Base-by-base conservation (phyloP, 78 protist genomes). In the Protostelium mycophagum region DNA sequence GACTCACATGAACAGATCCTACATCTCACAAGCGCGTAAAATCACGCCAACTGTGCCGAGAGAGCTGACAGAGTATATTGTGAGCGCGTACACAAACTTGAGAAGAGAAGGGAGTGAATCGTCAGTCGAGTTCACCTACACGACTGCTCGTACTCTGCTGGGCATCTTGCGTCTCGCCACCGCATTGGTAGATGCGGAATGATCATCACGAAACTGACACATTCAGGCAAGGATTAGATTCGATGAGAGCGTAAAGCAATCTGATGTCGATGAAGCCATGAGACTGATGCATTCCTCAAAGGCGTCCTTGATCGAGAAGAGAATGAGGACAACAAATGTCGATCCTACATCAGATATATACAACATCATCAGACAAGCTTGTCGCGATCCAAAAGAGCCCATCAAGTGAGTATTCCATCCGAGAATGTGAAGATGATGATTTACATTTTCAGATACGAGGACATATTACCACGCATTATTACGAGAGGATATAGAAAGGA, bases 71-170 rank as follows among this genome's bases (percentile, higher is more conserved):
- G 96, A 90, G 23, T 88, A 90, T 84, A 91, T 97, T 1, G 96
- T 89, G 0, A 63, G 83, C 10, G 63, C 84, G 31, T 97, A 97
- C 89, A 94, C 92, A 31, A 37, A 86, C 38, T 85, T 97, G 88
- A 88, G 99, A 38, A 85, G 87, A 83, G 89, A 88, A 38, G 93
- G 91, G 28, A 29, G 37, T 0, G 83, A 83, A 36, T 28, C 63
- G 16, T 84, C 89, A 31, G 89, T 84, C 0, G 94, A 87, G 35
- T 88, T 85, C 89, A 63, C 94, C 28, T 96, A 97, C 95, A 96
- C 99, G 0, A 95, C 99, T 0, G 97, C 99, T 0, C 92, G 99
- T 34, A 90, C 99, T 1, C 93, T 99, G 35, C 97, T 99, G 34
- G 97, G 97, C 29, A 95, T 98, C n/a, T 91, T 99, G 36, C 97